Percentiles rank a stretch among this genome's conserved stretches.
Evolutionary conservation across 768 basidiomycete species (phyloP).

Genomic region (Lactifluus rugatus): DNA sequence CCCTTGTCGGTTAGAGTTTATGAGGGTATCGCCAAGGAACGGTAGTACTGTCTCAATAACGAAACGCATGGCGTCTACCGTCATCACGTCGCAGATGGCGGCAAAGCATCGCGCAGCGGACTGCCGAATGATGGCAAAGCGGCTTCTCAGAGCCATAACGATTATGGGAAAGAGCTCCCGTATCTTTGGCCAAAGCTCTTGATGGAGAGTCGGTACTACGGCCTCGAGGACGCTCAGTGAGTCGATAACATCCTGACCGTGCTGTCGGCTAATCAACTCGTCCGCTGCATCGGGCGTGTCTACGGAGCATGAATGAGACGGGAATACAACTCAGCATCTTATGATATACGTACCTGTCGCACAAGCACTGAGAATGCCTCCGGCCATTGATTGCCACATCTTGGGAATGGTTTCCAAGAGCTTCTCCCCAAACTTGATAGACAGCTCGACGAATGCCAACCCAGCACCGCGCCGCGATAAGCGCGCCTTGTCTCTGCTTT

Average conservation of each 20-base stretch:
- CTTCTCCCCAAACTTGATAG: slow-evolving; percentile 58
- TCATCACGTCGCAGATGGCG: slow-evolving; percentile 79
- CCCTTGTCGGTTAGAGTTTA: slow-evolving; percentile 74
- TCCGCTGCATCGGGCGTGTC: slow-evolving; percentile 50
- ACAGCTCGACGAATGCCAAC: slow-evolving; percentile 72
- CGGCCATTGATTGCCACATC: slow-evolving; percentile 91
- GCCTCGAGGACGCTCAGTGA: slow-evolving; percentile 84
- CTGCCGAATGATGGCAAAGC: slow-evolving; percentile 84
- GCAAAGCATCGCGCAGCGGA: slow-evolving; percentile 82
- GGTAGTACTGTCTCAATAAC: slow-evolving; percentile 84
- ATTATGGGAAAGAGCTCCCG: slow-evolving; percentile 67
- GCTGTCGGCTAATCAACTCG: slow-evolving; percentile 53
- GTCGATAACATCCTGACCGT: slow-evolving; percentile 87
- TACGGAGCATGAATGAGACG: background rate
- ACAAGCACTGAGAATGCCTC: slow-evolving; percentile 62
- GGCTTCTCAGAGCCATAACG: slow-evolving; percentile 67
- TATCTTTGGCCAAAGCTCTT: slow-evolving; percentile 59
- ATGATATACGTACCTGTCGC: slow-evolving; percentile 42
- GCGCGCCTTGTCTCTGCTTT: slow-evolving; percentile 53
- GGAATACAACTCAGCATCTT: background rate
- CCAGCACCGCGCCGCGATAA: slow-evolving; percentile 81
- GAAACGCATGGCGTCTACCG: slow-evolving; percentile 74
- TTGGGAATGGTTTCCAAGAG: slow-evolving; percentile 78
- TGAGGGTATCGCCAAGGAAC: slow-evolving; percentile 66
- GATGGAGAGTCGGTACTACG: slow-evolving; percentile 65